Evolutionary conservation across 2,329 filamentous ascomycete species (phyloP).

Genomic region (Ceratocystiopsis minuta): DNA sequence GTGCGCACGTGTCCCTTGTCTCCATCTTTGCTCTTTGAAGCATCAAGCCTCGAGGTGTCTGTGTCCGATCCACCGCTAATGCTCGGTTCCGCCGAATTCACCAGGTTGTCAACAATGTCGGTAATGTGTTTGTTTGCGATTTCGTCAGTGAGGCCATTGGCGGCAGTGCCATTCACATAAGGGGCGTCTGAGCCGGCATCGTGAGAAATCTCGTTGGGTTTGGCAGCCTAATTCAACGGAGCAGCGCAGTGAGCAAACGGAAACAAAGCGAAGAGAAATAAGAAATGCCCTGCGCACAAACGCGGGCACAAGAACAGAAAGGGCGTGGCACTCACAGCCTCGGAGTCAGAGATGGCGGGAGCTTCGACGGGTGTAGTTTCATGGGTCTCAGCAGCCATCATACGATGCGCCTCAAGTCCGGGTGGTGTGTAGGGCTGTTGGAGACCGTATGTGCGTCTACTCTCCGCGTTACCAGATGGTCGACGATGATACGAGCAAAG

Average conservation of each 20-base stretch:
- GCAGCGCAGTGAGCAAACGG: constrained; percentile 6
- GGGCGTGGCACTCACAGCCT: constrained; percentile 22
- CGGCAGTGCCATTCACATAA: constrained; percentile 28
- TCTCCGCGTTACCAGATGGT: constrained; percentile 6
- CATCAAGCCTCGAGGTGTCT: constrained; percentile 45
- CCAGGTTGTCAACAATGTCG: constrained; percentile 37
- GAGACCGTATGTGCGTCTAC: constrained; percentile 7
- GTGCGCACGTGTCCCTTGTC: constrained; percentile 41
- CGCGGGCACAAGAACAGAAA: neutral
- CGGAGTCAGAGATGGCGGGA: constrained; percentile 27
- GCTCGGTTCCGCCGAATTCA: constrained; percentile 47
- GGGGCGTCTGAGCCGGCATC: constrained; percentile 28
- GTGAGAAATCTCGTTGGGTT: constrained; percentile 22
- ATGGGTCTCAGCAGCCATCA: constrained; percentile 46
- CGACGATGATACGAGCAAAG: too few species aligned
- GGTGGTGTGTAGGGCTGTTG: constrained; percentile 5
- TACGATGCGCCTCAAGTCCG: constrained; percentile 30
- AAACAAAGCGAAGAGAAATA: neutral
- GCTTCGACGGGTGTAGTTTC: constrained; percentile 35
- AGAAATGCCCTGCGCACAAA: neutral
- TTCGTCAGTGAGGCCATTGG: constrained; percentile 25
- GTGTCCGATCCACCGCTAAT: constrained; percentile 61
- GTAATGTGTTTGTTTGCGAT: constrained; percentile 39
- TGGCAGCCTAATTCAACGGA: constrained; percentile 14
- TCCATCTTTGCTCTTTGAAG: constrained; percentile 34